These are phyloP conservation scores for Silybum marianum DNA, from an alignment of 129 eudicot species.

Conservation along the genomic window DNA sequence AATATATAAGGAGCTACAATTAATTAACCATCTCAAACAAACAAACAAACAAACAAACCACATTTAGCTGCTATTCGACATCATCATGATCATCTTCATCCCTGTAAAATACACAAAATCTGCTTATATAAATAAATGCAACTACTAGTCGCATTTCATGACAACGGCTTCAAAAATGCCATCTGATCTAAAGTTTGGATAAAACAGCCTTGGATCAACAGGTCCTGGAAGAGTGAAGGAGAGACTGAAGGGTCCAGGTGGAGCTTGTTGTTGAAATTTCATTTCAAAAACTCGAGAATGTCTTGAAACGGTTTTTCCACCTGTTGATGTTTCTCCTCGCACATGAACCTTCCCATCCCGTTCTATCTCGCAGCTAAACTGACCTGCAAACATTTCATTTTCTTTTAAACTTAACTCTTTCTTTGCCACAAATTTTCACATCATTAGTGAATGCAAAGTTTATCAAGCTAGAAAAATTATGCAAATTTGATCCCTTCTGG, in stretches of 20 bases:
- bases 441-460: too few species aligned
- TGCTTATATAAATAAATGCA: too few species aligned
- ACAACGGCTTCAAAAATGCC: constrained; percentile 87
- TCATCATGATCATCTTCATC: not conserved
- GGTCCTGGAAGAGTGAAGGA: constrained; percentile 82
- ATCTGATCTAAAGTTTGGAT: constrained; percentile 72
- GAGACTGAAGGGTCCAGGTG: constrained; percentile 77
- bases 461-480: too few species aligned
- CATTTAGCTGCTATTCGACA: not conserved
- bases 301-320: constrained; percentile 58
- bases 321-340: constrained; percentile 69
- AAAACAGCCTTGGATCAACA: constrained; percentile 83
- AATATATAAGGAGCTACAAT: not conserved
- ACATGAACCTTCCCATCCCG: constrained; percentile 62
- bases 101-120: not conserved
- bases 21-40: not conserved
- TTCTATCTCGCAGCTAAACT: constrained; percentile 78
- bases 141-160: constrained; percentile 45
- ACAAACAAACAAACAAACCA: not conserved
- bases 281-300: constrained; percentile 71
- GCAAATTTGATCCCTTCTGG: too few species aligned
- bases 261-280: constrained; percentile 71
- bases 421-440: too few species aligned
- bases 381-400: constrained; percentile 44
- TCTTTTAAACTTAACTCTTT: too few species aligned